Conservation (phyloP, 495 filamentous ascomycete genomes). For the Xylaria grammica region DNA sequence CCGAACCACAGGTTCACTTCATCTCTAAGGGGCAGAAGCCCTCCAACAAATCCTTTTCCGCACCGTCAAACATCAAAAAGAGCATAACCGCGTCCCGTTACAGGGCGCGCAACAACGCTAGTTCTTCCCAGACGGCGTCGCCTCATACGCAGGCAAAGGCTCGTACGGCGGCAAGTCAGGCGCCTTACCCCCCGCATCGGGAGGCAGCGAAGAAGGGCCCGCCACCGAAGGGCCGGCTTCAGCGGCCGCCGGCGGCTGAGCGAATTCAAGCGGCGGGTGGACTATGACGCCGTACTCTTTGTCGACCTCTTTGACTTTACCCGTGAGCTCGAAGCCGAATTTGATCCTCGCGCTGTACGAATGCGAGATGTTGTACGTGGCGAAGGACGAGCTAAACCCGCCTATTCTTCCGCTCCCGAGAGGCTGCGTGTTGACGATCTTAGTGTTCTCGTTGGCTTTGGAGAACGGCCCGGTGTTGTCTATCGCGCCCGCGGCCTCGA, state of each 20-base stretch:
- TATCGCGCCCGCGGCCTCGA: not conserved
- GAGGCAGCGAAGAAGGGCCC: constrained; percentile 4
- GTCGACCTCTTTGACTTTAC: constrained; percentile 1
- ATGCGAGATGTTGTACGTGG: constrained; percentile 18
- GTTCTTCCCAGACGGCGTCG: too few species aligned
- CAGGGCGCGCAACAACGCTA: too few species aligned
- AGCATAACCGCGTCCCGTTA: too few species aligned
- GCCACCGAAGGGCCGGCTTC: constrained; percentile 10
- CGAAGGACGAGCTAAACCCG: constrained; percentile 1
- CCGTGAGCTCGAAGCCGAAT: constrained; percentile 7
- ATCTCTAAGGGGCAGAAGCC: too few species aligned
- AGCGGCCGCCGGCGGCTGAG: not conserved
- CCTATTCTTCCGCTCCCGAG: not conserved
- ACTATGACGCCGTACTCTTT: constrained; percentile 9
- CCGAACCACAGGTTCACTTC: too few species aligned
- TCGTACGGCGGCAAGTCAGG: constrained; percentile 15
- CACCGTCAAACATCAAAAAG: too few species aligned
- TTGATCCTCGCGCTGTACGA: not conserved
- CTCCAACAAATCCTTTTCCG: too few species aligned
- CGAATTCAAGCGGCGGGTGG: constrained; percentile 10
- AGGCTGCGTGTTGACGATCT: constrained; percentile 12
- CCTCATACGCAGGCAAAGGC: constrained; percentile 16
- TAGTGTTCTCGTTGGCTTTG: constrained; percentile 13
- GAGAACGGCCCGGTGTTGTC: constrained; percentile 11
- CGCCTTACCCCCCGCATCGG: not conserved